Evolutionary conservation across 768 basidiomycete species (phyloP).

Genomic region (Suillus paluster): DNA sequence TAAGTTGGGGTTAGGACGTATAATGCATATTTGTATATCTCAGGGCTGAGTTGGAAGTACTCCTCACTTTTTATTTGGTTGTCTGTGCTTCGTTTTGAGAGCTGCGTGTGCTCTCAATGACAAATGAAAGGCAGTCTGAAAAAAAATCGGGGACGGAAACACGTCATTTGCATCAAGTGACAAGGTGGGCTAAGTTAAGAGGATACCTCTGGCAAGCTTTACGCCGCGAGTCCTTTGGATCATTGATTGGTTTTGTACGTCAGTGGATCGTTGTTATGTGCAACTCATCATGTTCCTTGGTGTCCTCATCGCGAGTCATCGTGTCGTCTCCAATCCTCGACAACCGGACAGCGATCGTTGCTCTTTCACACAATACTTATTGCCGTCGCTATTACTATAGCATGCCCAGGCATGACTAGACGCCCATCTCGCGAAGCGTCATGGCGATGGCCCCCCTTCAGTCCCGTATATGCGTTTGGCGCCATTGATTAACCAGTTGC

Average conservation of each 20-base stretch:
- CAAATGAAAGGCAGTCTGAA: background rate
- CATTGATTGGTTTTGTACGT: slow-evolving; percentile 1
- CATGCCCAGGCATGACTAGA: background rate
- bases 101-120: background rate
- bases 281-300: background rate
- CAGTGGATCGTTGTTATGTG: slow-evolving; percentile 2
- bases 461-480: background rate
- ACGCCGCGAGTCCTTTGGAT: background rate
- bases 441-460: background rate
- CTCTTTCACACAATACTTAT: background rate
- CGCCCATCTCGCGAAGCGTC: background rate
- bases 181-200: background rate
- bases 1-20: slow-evolving; percentile 16
- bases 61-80: background rate
- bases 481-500: background rate
- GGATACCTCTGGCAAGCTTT: background rate
- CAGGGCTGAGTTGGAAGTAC: background rate
- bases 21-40: slow-evolving; percentile 18
- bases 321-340: background rate
- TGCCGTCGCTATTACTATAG: background rate
- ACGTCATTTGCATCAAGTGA: background rate
- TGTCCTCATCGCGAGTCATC: background rate
- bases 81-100: background rate
- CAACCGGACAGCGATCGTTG: background rate
- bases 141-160: background rate